These are phyloP conservation scores for Moniliella sp. DNA, from an alignment of 1,284 basidiomycete genomes.

Conservation along the genomic window DNA sequence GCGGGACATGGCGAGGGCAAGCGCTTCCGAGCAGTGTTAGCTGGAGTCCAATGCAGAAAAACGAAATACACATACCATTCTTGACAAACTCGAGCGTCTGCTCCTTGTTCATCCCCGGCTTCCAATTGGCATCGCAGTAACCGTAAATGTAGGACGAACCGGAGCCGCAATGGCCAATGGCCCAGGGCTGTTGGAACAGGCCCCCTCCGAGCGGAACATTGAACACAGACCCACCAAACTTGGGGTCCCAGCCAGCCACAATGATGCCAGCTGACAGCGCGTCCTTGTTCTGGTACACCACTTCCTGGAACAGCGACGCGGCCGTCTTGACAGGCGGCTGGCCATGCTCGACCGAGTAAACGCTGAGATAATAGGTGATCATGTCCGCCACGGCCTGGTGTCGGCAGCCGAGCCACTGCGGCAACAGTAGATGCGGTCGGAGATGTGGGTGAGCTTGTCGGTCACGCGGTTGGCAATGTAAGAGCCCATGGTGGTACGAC, in stretches of 20 bases:
- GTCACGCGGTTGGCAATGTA: constrained; percentile 98
- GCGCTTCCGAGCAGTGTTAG: constrained; percentile 40
- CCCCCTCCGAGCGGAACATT: constrained; percentile 42
- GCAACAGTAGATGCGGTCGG: constrained; percentile 97
- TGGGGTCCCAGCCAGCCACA: constrained; percentile 89
- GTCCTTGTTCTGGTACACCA: constrained; percentile 82
- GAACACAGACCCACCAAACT: constrained; percentile 77
- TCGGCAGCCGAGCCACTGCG: constrained; percentile 92
- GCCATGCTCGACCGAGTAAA: constrained; percentile 54
- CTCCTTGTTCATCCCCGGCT: constrained; percentile 72
- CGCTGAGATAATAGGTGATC: constrained; percentile 66
- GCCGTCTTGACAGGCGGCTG: constrained; percentile 61
- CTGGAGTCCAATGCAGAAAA: constrained; percentile 3
- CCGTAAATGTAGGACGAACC: constrained; percentile 96
- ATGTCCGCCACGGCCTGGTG: constrained; percentile 85
- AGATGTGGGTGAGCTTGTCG: constrained; percentile 87
- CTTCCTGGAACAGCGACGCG: constrained; percentile 60
- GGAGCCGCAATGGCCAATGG: constrained; percentile 45
- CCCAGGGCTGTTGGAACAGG: constrained; percentile 28
- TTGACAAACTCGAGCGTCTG: constrained; percentile 83
- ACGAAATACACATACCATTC: constrained; percentile 42
- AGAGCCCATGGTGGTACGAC: constrained; percentile 80
- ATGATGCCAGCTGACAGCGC: constrained; percentile 76
- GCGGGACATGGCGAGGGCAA: constrained; percentile 83
- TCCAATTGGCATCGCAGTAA: constrained; percentile 94